phyloP scores from a whole-genome alignment of 176 grass and related monocot genomes.

The Phoenix roebelenii region DNA sequence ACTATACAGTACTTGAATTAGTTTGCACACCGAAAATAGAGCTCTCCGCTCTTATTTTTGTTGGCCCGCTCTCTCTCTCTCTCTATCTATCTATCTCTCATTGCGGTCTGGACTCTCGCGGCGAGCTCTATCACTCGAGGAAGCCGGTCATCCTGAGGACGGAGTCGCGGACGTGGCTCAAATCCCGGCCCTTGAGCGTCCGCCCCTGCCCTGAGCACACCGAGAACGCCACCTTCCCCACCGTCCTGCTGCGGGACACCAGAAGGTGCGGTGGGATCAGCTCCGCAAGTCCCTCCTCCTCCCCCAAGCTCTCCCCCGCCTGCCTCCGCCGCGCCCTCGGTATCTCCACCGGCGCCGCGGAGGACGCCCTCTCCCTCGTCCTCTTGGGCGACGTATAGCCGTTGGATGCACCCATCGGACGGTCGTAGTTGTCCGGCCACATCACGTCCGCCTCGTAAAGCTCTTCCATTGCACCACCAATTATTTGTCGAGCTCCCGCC shows the following conservation, averaged over 20 bases:
- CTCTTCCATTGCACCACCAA: constrained; percentile 12
- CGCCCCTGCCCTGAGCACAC: constrained; percentile 49
- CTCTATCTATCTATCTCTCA: too few relatives aligned
- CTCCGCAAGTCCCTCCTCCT: neutral
- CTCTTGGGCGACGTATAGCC: neutral
- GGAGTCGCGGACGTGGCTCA: constrained; percentile 42
- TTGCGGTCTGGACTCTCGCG: too few relatives aligned
- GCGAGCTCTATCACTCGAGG: constrained; percentile 40
- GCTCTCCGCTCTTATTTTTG: too few relatives aligned
- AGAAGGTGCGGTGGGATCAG: constrained; percentile 64
- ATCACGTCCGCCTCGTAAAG: constrained; percentile 46
- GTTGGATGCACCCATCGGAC: neutral
- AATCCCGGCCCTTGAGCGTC: constrained; percentile 55
- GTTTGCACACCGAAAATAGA: too few relatives aligned
- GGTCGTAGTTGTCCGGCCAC: constrained; percentile 29
- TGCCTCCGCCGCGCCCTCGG: too few relatives aligned
- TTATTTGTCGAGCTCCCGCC: neutral
- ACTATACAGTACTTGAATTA: too few relatives aligned
- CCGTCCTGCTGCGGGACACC: constrained; percentile 27
- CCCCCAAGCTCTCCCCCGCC: neutral
- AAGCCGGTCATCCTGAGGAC: constrained; percentile 76
- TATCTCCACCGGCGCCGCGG: too few relatives aligned
- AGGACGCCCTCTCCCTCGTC: too few relatives aligned
- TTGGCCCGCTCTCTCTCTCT: too few relatives aligned
- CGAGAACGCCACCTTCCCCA: constrained; percentile 27